Conservation (phyloP, 305 asterid genomes). For the Rubia balearica region DNA sequence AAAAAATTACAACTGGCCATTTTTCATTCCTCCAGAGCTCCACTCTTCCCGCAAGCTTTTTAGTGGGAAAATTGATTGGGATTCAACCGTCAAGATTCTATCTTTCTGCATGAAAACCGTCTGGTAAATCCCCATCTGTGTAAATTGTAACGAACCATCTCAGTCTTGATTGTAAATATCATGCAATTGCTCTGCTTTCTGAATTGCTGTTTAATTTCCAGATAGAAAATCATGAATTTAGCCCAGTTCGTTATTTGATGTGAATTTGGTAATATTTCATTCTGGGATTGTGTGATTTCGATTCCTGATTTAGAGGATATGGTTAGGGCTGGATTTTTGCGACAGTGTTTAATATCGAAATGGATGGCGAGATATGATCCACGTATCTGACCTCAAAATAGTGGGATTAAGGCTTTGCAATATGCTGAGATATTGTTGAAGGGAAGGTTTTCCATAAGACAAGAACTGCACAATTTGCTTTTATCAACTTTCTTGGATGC, state of each 20-base stretch:
- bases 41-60: not conserved
- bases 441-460: too few species aligned
- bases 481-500: not conserved
- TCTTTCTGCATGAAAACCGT: constrained; percentile 2
- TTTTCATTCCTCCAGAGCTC: not conserved
- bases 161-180: not conserved
- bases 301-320: not conserved
- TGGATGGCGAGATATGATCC: not conserved
- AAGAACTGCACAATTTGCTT: not conserved
- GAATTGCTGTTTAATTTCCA: not conserved
- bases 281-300: not conserved
- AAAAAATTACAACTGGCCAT: not conserved
- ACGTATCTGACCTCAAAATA: too few species aligned
- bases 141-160: not conserved
- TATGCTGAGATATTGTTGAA: not conserved
- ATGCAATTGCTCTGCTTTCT: not conserved
- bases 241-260: not conserved
- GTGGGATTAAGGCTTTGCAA: not conserved
- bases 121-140: constrained; percentile 9
- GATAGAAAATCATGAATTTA: not conserved
- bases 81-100: not conserved
- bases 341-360: not conserved
- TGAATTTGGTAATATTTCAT: not conserved
- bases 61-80: not conserved
- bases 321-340: not conserved